Evolutionary conservation across 352 stramenopile genomes (phyloP), one percentile per base, ranked within the genome.

Genomic region (Bremia lactucae): DNA sequence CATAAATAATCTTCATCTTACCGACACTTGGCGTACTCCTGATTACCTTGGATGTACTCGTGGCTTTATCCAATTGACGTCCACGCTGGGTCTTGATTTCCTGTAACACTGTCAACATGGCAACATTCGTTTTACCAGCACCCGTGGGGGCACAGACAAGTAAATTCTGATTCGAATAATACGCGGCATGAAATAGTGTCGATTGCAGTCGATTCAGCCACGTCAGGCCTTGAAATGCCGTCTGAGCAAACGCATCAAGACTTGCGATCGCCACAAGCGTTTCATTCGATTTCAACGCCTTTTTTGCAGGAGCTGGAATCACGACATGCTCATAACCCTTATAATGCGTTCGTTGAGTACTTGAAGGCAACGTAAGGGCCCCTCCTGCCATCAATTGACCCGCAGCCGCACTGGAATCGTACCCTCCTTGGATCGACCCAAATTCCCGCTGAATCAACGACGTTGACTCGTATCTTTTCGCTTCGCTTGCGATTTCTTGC

Each of bases 51-150:
- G 19, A 40, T 6, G 4, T 16, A 6, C n/a, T n/a, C 4, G 37
- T 29, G 1, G 55, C 36, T 28, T 56, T 24, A 34, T 65, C 31
- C 5, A 72, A 31, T 19, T 64, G 43, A 3, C 52, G 64, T 33
- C 80, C 60, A 4, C 89, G 24, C 15, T 94, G 72, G 6, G 72
- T 63, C 43, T 83, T 85, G n/a, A 97, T 54, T 33, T 95, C 88
- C 14, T 96, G 87, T 7, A 98, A 65, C 7, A 99, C 89, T 1
- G 92, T 72, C 6, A 99, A 73, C 91, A 99, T 97, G 2, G 96
- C 96, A 13, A 99, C 95, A 68, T 99, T 99, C 0, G 96, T 99
- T 53, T 99, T 99, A 52, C 95, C 95, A 4, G 95, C 95, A 42
- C 95, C 94, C 0, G 82, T 94, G 0, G 83, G 83, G 6, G 83